Evolutionary conservation across 2,329 filamentous ascomycete genomes (phyloP), one percentile per base, ranked within the genome.

Genomic region (Cercospora zeina): DNA sequence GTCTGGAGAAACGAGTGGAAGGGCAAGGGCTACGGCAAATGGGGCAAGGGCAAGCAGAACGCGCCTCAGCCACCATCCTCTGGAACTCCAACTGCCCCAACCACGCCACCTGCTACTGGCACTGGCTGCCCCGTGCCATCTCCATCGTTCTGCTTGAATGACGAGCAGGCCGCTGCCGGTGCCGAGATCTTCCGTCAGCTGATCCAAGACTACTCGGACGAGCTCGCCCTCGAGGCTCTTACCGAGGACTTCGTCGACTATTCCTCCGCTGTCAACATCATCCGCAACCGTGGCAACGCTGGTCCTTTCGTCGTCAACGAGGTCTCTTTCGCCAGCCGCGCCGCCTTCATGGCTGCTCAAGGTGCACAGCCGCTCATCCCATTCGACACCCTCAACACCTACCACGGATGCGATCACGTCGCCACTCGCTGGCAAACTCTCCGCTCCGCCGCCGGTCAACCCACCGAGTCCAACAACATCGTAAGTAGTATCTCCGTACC

Each of bases 211-310:
- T 73, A 73, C 65, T 69, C 69, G 13, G 67, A 67, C 31, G 68
- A 68, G 56, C 65, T 71, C 27, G 71, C 71, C 0, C 64, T 70
- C 16, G 66, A 67, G 16, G 67, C 68, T 7, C 67, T 73, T 10
- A 70, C 71, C 14, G 67, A 67, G 39, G 70, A 72, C 67, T 73
- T 72, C 53, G 59, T 69, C 59, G 71, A 73, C 65, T 71, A 70
- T 59, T 66, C 69, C 10, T 69, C 69, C 51, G 69, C 70, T 16
- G 71, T 72, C 64, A 72, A 71, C 62, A 72, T 71, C 65, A 69
- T 71, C 63, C 67, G 67, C 62, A 71, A 71, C 63, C 63, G 66
- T 21, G 70, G 70, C 24, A 69, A 66, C 51, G 62, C 67, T 30
- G 64, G 60, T 11, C 70, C 70, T 5, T 67, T 67, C 54, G 63